Evolutionary conservation across 1,284 basidiomycete genomes (phyloP).

Genomic region (Apiotrichum gracile): DNA sequence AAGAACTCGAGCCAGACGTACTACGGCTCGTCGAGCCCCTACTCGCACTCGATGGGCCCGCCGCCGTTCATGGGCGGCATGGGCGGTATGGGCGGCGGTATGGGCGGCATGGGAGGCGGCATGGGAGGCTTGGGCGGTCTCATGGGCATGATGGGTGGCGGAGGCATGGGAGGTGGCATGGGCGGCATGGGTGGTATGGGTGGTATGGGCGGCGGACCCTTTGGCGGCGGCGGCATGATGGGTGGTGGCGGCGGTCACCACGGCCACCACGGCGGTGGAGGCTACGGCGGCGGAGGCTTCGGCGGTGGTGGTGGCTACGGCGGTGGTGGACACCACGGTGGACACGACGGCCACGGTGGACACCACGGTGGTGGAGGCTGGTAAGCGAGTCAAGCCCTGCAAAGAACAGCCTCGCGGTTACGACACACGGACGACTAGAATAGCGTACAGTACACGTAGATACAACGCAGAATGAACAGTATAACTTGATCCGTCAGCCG

Average conservation of each 20-base stretch:
- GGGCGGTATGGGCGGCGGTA: slow-evolving; percentile 1
- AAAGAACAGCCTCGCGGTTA: too few species aligned
- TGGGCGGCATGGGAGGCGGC: slow-evolving; percentile 6
- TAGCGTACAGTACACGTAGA: too few species aligned
- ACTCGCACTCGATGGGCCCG: slow-evolving; percentile 28
- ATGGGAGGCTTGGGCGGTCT: too few species aligned
- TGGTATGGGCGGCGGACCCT: slow-evolving; percentile 5
- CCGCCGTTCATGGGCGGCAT: slow-evolving; percentile 32
- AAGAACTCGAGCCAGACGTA: slow-evolving; percentile 2
- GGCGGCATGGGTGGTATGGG: slow-evolving; percentile 12
- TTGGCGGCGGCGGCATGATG: slow-evolving; percentile 2
- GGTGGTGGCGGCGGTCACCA: not conserved
- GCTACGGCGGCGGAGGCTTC: not conserved
- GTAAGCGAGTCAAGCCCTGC: not conserved
- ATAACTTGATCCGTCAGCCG: too few species aligned
- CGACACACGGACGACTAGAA: too few species aligned
- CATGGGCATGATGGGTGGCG: slow-evolving; percentile 7
- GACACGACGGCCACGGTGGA: not conserved
- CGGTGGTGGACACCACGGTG: not conserved
- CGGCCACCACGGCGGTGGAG: not conserved
- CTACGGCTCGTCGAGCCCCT: slow-evolving; percentile 10
- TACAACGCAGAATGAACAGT: not conserved
- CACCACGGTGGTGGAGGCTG: not conserved
- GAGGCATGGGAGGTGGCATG: slow-evolving; percentile 7
- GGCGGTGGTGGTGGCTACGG: slow-evolving; percentile 1